phyloP scores from a whole-genome alignment of 192 early-diverging fungal genomes.

The Ambispora gerdemannii region DNA sequence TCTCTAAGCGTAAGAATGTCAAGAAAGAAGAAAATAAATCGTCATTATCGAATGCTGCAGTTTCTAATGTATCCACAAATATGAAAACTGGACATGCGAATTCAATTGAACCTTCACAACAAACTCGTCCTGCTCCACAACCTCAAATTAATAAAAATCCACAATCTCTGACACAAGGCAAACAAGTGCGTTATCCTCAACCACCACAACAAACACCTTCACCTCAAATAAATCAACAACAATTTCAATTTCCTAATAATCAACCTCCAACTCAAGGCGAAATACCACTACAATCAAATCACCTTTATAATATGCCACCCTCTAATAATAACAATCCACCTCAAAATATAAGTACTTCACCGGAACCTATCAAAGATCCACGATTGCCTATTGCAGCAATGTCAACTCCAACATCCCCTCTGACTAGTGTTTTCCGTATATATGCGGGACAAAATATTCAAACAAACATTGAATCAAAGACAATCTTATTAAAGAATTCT shows the following conservation, averaged over 20 bases:
- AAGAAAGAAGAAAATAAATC: slow-evolving; percentile 3
- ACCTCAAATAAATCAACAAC: slow-evolving; percentile 7
- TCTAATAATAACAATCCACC: not conserved
- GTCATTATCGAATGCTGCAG: not conserved
- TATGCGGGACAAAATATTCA: slow-evolving; percentile 49
- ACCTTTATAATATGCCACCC: not conserved
- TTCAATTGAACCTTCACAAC: slow-evolving; percentile 1
- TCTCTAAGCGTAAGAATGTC: slow-evolving; percentile 17
- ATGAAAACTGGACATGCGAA: not conserved
- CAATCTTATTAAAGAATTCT: slow-evolving; percentile 43
- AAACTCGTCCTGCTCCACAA: not conserved
- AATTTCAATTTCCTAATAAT: not conserved
- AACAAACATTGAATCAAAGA: slow-evolving; percentile 43
- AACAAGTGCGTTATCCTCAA: slow-evolving; percentile 20
- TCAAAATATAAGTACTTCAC: not conserved
- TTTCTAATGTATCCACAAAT: slow-evolving; percentile 6
- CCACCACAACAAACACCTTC: slow-evolving; percentile 20
- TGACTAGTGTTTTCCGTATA: slow-evolving; percentile 48
- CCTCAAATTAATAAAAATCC: too few species aligned
- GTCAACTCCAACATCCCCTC: not conserved
- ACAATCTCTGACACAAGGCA: slow-evolving; percentile 26
- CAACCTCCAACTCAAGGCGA: slow-evolving; percentile 16
- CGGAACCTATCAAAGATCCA: not conserved
- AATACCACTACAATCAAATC: slow-evolving; percentile 14
- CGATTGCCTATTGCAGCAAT: not conserved